These are phyloP conservation scores for Claviceps capensis DNA, from an alignment of 2,329 filamentous ascomycete genomes.

Conservation along the genomic window DNA sequence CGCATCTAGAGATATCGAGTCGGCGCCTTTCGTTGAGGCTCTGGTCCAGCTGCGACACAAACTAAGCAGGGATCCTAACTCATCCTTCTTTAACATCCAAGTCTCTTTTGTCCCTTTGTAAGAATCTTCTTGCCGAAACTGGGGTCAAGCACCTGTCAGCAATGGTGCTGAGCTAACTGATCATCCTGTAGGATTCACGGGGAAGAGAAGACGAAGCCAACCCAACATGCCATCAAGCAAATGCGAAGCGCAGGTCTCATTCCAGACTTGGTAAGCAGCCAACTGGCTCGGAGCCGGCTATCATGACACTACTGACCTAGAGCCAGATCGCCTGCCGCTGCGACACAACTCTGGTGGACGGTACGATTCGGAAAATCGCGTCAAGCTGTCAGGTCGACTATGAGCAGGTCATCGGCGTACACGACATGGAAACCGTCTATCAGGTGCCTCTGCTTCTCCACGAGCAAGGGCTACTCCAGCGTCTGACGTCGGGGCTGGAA, in stretches of 20 bases:
- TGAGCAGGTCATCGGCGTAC: conserved; percentile 78
- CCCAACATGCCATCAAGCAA: conserved; percentile 76
- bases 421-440: conserved; percentile 81
- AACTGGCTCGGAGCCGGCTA: too few relatives aligned
- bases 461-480: conserved; percentile 56
- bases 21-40: conserved; percentile 77
- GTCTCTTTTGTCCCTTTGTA: conserved; percentile 70
- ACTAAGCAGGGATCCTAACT: conserved; percentile 42
- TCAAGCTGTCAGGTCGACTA: conserved; percentile 76
- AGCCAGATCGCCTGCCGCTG: conserved; percentile 81
- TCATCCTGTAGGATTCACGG: conserved; percentile 24
- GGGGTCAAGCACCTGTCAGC: not conserved
- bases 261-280: conserved; percentile 48
- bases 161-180: not conserved
- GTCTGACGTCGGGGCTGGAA: conserved; percentile 51
- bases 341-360: conserved; percentile 56
- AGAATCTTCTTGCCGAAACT: not conserved
- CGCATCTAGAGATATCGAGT: conserved; percentile 54
- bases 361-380: conserved; percentile 76
- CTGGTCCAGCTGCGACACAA: conserved; percentile 64
- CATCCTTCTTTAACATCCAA: conserved; percentile 76
- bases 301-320: not conserved
- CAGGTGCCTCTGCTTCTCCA: conserved; percentile 80
- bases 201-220: conserved; percentile 94
- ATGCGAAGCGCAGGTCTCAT: conserved; percentile 68